A percentile compares a stretch with the other conserved stretches of the same genome.
Evolutionary conservation across 2,329 filamentous ascomycete species (phyloP).

Genomic region (Helotiales sp.): DNA sequence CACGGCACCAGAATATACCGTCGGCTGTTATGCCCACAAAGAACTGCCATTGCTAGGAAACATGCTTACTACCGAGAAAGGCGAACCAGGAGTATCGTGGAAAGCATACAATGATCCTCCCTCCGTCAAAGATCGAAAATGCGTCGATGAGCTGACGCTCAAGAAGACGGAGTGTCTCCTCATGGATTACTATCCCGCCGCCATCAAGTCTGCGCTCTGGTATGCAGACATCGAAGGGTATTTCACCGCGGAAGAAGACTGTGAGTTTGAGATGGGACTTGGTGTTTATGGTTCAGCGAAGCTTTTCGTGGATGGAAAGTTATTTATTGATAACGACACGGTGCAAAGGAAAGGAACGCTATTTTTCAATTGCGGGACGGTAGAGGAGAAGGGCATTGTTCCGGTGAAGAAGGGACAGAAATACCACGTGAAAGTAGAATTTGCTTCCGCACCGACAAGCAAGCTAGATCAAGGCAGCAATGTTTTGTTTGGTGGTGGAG

Average conservation of each 20-base stretch:
- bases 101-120: slow-evolving; percentile 59
- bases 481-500: slow-evolving; percentile 57
- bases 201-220: slow-evolving; percentile 37
- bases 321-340: slow-evolving; percentile 39
- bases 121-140: slow-evolving; percentile 43
- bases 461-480: slow-evolving; percentile 50
- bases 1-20: slow-evolving; percentile 49
- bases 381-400: slow-evolving; percentile 34
- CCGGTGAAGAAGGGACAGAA: slow-evolving; percentile 32
- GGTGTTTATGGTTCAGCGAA: slow-evolving; percentile 36
- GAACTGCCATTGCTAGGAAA: slow-evolving; percentile 59
- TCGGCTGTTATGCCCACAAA: slow-evolving; percentile 66
- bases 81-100: slow-evolving; percentile 55
- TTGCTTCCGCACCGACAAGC: slow-evolving; percentile 58
- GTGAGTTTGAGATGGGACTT: slow-evolving; percentile 36
- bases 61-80: slow-evolving; percentile 50
- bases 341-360: slow-evolving; percentile 34
- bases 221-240: slow-evolving; percentile 41
- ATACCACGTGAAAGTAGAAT: slow-evolving; percentile 40
- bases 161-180: slow-evolving; percentile 45
- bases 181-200: slow-evolving; percentile 50
- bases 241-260: slow-evolving; percentile 32
- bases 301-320: slow-evolving; percentile 37
- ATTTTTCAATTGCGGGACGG: slow-evolving; percentile 37
- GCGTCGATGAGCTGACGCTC: slow-evolving; percentile 51